Base-by-base conservation (phyloP, 257 asterid species). In the Solanum gracilifrons region DNA sequence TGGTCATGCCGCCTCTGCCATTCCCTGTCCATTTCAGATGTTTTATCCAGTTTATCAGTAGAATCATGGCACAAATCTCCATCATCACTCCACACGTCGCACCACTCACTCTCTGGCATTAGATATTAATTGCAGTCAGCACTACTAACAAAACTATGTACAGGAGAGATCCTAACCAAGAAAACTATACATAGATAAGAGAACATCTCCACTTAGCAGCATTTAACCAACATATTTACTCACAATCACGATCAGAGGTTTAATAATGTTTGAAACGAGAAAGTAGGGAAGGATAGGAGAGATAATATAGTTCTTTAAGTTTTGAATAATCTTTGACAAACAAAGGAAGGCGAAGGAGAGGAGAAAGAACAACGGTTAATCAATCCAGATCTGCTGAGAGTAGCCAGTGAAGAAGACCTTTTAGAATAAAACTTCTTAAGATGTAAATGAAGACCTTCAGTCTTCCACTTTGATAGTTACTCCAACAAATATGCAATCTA, bases 21-120 rank as follows among this genome's bases (percentile, higher is more conserved):
- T 92, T 96, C 97, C 91, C 97, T 95, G 88, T 95, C 96, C 92
- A 93, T 88, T 73, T 93, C 94, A 87, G 92, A 87, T 77, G 89
- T 29, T 66, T 88, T 86, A 35, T 68, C 90, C 41, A 77, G 64
- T 86, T 85, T 87, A 79, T 88, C 92, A 71, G 82, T 29, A 83
- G 95, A 89, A 64, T 88, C 90, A 87, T 91, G 93, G 46, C 85
- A 13, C 25, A 90, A 72, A 83, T 93, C 92, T 88, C 87, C 96
- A 41, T 97, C 96, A 80, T 94, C 97, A 60, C 91, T 87, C 98
- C 98, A 96, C 48, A 84, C 72, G 83, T 92, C 98, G 85, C 82
- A 91, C 46, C 75, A 86, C 88, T 93, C 95, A 60, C 46, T 87
- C 86, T 90, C 97, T 94, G 87, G 33, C 21, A 77, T 39, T 68